These are phyloP conservation scores for Neoboletus brunneissimus DNA, from an alignment of 768 basidiomycete species.

Conservation along the genomic window DNA sequence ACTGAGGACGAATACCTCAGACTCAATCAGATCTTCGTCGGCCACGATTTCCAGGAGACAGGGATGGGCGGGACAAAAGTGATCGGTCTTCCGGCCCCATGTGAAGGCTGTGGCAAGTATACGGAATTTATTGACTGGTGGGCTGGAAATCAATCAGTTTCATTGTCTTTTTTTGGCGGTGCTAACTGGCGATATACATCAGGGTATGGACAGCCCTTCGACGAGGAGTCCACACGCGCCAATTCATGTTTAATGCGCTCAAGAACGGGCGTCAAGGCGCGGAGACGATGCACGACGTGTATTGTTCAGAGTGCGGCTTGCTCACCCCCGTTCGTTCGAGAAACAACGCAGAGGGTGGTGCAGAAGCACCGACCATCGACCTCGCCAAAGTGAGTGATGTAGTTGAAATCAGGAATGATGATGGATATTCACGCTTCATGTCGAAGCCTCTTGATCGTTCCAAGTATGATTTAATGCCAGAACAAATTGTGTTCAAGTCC, in stretches of 20 bases:
- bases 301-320: conserved; percentile 13
- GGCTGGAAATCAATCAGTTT: neutral
- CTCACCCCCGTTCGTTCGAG: conserved; percentile 5
- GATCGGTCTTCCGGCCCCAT: neutral
- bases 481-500: neutral
- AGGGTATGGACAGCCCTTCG: conserved; percentile 13
- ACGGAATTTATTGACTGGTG: neutral
- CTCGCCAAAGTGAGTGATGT: conserved; percentile 1
- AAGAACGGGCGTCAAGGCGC: conserved; percentile 10
- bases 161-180: neutral
- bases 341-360: conserved; percentile 11
- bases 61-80: neutral
- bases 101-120: neutral
- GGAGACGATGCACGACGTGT: conserved; percentile 14
- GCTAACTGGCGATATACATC: neutral
- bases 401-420: neutral
- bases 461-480: neutral
- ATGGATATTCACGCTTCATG: neutral
- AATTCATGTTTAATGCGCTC: conserved; percentile 12
- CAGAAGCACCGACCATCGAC: conserved; percentile 6
- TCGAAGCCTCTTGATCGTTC: neutral
- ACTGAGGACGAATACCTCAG: neutral
- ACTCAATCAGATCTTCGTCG: neutral
- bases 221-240: conserved; percentile 10
- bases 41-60: neutral